Base-by-base conservation (phyloP, 106 monocot genomes). In the Apostasia ramifera region DNA sequence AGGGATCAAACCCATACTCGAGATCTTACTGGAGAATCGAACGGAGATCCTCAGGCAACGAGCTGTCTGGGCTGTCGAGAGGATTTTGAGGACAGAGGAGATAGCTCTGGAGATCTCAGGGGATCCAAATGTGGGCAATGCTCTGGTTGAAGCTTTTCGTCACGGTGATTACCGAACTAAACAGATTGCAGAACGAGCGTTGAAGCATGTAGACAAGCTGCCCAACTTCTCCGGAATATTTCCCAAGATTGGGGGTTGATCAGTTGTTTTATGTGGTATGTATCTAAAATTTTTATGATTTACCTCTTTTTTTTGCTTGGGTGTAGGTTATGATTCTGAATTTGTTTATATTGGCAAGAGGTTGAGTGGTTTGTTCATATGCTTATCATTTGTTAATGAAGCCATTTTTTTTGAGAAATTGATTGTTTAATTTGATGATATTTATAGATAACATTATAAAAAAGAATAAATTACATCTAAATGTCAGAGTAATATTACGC, bases 221-320 rank as follows among this genome's bases (percentile, higher is more conserved):
- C 95, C 95, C 3, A 95, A 89, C 44, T 95, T 95, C 68, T 95
- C 95, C 9, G 95, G 88, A 13, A 83, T 95, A 72, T 91, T 85
- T 79, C 80, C 80, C 2, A 87, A 82, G 68, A 71, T 80, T 64
- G 74, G 61, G 58, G 38, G 60, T 51, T 70, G 75, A 76, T 14
- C 57, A 7, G 15, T 45, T 68, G 62, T 13, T 38, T 67, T 67
- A 7, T 68, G 54, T 70, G 56, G 54, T 70, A 48, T 65, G 65
- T 65, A 65, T 65, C 6, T 65, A 65, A 14, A 13, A 65, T 65
- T 65, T 65, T 65, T 64, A 44, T 59, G 3, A 45, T 44, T 2
- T 65, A 65, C 43, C 26, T 65, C 37, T 48, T 65, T 48, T 38
- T 8, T 61, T 14, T 64, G 26, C n/a, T 14, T 65, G 5, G 48